phyloP scores from a whole-genome alignment of 2,329 filamentous ascomycete genomes.

The Neurospora sp. region DNA sequence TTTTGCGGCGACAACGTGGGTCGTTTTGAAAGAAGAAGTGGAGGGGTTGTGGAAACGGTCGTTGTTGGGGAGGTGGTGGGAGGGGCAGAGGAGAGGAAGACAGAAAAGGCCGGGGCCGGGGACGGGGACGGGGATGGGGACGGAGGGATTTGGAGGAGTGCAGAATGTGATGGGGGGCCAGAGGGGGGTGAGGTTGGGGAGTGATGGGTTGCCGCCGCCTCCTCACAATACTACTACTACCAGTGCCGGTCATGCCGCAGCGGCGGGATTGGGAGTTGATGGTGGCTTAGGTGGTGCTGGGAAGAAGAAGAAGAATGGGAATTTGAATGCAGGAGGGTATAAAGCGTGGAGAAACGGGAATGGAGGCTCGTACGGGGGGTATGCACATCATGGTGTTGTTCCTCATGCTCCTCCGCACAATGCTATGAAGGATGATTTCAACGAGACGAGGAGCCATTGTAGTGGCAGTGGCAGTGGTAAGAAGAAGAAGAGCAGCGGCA shows the following conservation, averaged over 20 bases:
- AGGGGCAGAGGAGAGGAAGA: background rate
- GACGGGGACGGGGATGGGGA: too few relatives aligned
- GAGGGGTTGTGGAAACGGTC: background rate
- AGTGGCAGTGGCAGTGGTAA: too few relatives aligned
- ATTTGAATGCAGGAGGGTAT: background rate
- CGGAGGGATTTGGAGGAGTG: too few relatives aligned
- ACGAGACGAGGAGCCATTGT: background rate
- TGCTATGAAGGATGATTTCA: background rate
- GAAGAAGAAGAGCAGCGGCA: background rate
- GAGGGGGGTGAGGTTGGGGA: background rate
- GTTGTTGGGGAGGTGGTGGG: background rate
- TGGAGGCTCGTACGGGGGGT: background rate
- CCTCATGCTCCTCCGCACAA: background rate
- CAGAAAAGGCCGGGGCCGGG: background rate
- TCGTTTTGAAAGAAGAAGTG: constrained; percentile 23
- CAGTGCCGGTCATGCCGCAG: background rate
- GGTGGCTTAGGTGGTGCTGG: background rate
- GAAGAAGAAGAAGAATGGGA: background rate
- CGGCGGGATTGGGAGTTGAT: background rate
- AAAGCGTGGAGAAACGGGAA: background rate
- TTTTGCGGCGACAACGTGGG: constrained; percentile 58
- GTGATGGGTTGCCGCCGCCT: background rate
- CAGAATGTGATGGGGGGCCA: background rate
- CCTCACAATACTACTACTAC: background rate
- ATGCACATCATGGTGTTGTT: background rate